Conservation (phyloP, 2,329 filamentous ascomycete genomes). For the Aspergillus sp. region DNA sequence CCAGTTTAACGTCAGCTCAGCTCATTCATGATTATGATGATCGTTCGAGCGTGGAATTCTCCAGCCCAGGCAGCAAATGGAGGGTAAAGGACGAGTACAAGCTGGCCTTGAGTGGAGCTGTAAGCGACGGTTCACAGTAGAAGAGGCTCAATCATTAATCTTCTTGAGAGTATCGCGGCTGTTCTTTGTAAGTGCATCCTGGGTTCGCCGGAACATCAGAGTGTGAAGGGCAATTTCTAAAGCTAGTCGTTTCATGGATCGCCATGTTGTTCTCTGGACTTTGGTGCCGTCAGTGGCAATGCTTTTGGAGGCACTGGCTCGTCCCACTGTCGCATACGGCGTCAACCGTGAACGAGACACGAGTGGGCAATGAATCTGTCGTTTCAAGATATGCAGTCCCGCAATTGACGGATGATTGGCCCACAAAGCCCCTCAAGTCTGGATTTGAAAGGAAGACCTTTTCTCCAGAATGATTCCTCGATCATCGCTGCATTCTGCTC, state of each 20-base stretch:
- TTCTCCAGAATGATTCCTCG: background rate
- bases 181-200: constrained; percentile 16
- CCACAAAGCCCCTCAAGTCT: background rate
- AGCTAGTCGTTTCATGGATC: background rate
- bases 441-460: background rate
- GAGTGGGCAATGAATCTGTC: background rate
- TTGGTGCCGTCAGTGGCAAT: background rate
- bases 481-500: constrained; percentile 1
- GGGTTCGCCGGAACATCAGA: constrained; percentile 11
- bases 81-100: background rate
- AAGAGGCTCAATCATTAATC: background rate
- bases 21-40: background rate
- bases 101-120: background rate
- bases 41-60: background rate
- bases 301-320: background rate
- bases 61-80: background rate
- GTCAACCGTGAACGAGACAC: background rate
- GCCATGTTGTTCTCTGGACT: background rate
- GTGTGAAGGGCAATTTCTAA: background rate
- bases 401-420: background rate
- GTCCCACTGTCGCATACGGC: background rate
- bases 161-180: constrained; percentile 2
- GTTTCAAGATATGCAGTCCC: constrained; percentile 10
- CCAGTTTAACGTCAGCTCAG: background rate
- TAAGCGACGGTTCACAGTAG: background rate